Conservation (phyloP, 2,329 filamentous ascomycete species). For the Clarireedia sp. region DNA sequence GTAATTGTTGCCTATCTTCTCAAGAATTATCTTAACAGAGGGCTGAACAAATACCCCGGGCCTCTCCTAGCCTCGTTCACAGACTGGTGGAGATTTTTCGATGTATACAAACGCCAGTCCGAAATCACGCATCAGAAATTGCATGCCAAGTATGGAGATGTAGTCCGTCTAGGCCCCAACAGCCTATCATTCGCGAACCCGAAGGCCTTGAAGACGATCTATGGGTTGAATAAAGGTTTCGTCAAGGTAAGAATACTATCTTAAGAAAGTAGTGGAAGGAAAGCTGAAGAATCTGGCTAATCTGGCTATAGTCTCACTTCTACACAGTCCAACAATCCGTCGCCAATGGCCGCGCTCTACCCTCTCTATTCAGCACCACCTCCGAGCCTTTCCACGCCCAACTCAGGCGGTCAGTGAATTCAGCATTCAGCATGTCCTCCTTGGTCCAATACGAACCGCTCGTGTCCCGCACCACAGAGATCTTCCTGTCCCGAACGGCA, state of each 20-base stretch:
- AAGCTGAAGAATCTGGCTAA: background rate
- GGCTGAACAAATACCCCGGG: conserved; percentile 65
- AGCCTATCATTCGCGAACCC: conserved; percentile 66
- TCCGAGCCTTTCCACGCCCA: conserved; percentile 69
- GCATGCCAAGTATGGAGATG: conserved; percentile 63
- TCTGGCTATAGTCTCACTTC: conserved; percentile 56
- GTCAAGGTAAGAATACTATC: conserved; percentile 49
- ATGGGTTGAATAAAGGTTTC: conserved; percentile 75
- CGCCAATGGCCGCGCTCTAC: conserved; percentile 57
- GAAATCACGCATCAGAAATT: conserved; percentile 61
- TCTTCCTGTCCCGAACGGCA: conserved; percentile 60
- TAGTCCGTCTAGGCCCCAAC: conserved; percentile 71
- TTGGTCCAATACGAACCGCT: conserved; percentile 74
- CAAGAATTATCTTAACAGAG: conserved; percentile 44
- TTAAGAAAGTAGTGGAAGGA: background rate
- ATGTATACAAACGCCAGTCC: conserved; percentile 56
- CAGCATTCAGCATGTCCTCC: conserved; percentile 69
- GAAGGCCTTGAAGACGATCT: conserved; percentile 65
- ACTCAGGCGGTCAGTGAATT: conserved; percentile 68
- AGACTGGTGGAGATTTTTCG: conserved; percentile 67
- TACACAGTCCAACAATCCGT: conserved; percentile 72
- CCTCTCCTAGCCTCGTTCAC: conserved; percentile 60
- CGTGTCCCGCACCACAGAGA: conserved; percentile 64
- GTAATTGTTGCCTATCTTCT: conserved; percentile 35
- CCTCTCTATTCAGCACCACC: conserved; percentile 68